These are phyloP conservation scores for Fusarium succisae DNA, from an alignment of 2,329 filamentous ascomycete species.

Conservation along the genomic window DNA sequence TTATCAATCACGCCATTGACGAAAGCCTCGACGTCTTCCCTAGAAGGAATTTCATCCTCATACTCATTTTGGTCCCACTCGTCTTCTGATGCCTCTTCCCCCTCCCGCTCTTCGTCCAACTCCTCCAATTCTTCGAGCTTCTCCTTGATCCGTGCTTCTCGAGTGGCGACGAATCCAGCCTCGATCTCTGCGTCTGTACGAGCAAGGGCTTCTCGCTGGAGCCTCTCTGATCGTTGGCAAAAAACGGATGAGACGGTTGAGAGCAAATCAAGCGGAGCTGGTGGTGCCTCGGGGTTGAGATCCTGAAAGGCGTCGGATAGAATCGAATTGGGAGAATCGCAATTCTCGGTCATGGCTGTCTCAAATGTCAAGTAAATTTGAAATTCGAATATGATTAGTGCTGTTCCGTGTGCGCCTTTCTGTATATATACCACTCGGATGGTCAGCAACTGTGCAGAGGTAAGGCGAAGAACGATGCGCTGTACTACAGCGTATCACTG, in stretches of 20 bases:
- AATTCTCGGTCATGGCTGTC: background rate
- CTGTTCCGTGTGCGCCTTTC: background rate
- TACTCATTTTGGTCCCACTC: background rate
- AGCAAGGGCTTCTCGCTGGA: background rate
- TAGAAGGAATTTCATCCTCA: background rate
- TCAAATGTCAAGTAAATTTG: background rate
- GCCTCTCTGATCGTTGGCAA: background rate
- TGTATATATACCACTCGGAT: background rate
- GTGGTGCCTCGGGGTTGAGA: background rate
- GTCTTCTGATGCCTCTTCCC: background rate
- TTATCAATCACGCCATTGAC: constrained; percentile 10
- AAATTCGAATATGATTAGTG: background rate
- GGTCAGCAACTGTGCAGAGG: background rate
- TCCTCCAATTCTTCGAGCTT: background rate
- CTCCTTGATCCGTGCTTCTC: background rate
- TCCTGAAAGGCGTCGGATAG: background rate
- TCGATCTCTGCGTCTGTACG: background rate
- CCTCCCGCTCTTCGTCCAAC: background rate
- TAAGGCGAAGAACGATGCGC: background rate
- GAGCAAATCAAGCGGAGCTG: constrained; percentile 15
- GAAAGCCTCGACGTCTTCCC: constrained; percentile 14
- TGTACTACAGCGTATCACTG: background rate
- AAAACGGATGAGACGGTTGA: constrained; percentile 21
- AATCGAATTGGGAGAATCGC: background rate
- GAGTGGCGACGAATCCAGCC: background rate